These are phyloP conservation scores for Helicocarpus griseus DNA, from an alignment of 2,329 filamentous ascomycete genomes.

Conservation along the genomic window DNA sequence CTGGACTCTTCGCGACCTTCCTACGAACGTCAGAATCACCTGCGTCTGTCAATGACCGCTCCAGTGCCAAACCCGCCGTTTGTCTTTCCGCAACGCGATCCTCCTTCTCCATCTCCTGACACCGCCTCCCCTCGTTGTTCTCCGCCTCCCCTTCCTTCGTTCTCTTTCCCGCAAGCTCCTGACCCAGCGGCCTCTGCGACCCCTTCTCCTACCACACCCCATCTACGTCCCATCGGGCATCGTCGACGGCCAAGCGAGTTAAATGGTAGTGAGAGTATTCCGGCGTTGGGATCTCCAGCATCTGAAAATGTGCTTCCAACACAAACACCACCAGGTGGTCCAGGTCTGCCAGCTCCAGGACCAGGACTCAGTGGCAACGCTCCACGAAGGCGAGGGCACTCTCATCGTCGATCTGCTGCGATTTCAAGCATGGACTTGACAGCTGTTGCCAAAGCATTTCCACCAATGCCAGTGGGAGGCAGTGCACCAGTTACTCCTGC, in stretches of 20 bases:
- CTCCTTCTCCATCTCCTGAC: constrained; percentile 39
- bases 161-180: constrained; percentile 28
- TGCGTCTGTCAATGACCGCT: constrained; percentile 2
- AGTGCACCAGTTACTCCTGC: constrained; percentile 49
- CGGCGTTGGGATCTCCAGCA: constrained; percentile 54
- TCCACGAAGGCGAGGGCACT: constrained; percentile 57
- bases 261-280: constrained; percentile 55
- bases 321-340: no score
- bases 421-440: constrained; percentile 75
- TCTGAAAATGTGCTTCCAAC: constrained; percentile 51
- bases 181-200: constrained; percentile 35
- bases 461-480: constrained; percentile 39
- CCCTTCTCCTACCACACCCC: constrained; percentile 38
- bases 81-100: constrained; percentile 17
- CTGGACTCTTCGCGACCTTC: constrained; percentile 20
- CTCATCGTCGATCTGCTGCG: constrained; percentile 69
- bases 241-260: constrained; percentile 77
- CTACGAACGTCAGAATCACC: constrained; percentile 16
- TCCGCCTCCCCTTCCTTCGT: constrained; percentile 26
- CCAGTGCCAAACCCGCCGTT: not conserved
- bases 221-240: constrained; percentile 52
- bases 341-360: constrained; percentile 22
- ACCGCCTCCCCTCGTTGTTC: constrained; percentile 45
- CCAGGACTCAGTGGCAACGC: constrained; percentile 34
- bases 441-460: constrained; percentile 39